Evolutionary conservation across 441 rosid species (phyloP).

Genomic region (Eutrema salsugineum): DNA sequence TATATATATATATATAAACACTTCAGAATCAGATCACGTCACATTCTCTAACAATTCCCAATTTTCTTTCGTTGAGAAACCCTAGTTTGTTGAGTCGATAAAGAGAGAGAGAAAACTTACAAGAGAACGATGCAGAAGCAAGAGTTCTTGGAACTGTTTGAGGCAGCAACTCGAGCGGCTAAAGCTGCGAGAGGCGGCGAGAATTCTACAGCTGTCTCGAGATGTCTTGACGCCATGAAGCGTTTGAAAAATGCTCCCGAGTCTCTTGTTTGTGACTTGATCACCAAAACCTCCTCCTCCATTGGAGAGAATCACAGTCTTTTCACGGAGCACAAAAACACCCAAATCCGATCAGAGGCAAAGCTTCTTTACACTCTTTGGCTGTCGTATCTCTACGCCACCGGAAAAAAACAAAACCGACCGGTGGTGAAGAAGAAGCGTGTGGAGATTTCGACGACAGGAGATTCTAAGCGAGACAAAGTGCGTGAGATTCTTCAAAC

Average conservation of each 20-base stretch:
- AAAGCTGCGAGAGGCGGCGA: neutral
- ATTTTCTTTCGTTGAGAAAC: too few relatives aligned
- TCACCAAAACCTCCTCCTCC: neutral
- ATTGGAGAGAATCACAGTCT: neutral
- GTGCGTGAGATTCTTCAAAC: conserved; percentile 15
- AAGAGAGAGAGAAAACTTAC: too few relatives aligned
- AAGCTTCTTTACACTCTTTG: neutral
- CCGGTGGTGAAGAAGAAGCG: neutral
- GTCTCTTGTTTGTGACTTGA: neutral
- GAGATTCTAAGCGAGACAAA: conserved; percentile 2
- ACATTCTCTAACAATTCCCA: too few relatives aligned
- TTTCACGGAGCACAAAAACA: neutral
- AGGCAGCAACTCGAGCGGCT: neutral
- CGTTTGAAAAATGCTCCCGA: neutral
- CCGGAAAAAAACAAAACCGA: neutral
- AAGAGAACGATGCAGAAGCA: conserved; percentile 3
- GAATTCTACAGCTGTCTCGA: neutral
- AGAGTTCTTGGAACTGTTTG: neutral
- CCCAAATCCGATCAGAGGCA: neutral
- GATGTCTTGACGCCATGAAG: neutral
- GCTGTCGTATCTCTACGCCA: neutral
- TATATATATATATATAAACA: too few relatives aligned
- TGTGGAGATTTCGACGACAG: neutral
- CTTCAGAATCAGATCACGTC: too few relatives aligned
- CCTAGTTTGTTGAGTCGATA: too few relatives aligned